Evolutionary conservation across 2,329 filamentous ascomycete species (phyloP).

Genomic region (Fusarium armeniacum): DNA sequence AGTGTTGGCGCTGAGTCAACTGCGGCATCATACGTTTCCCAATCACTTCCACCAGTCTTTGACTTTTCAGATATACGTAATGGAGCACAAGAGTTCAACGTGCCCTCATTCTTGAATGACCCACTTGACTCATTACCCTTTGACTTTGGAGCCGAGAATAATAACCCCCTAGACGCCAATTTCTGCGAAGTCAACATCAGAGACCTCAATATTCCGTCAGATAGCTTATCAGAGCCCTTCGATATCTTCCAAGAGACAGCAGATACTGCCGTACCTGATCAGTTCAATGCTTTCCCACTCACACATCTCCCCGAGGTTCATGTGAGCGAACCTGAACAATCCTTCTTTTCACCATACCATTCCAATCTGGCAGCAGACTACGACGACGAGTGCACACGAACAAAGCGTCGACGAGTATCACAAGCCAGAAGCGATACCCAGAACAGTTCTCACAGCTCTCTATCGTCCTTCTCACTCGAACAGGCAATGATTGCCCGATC

Average conservation of each 20-base stretch:
- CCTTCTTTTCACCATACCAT: background rate
- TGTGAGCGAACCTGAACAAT: background rate
- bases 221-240: background rate
- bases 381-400: conserved; percentile 11
- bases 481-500: conserved; percentile 46
- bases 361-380: background rate
- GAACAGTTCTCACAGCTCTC: conserved; percentile 25
- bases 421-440: conserved; percentile 17
- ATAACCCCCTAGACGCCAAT: background rate
- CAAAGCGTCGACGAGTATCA: conserved; percentile 11
- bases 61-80: background rate
- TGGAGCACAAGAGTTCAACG: background rate
- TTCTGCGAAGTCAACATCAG: conserved; percentile 9
- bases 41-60: conserved; percentile 10
- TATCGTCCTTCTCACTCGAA: conserved; percentile 30
- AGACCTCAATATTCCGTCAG: background rate
- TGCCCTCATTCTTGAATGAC: conserved; percentile 4
- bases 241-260: conserved; percentile 13
- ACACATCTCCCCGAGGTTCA: conserved; percentile 5
- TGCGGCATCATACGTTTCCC: conserved; percentile 2
- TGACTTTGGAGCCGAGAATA: background rate
- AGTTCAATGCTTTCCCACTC: background rate
- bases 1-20: conserved; percentile 9
- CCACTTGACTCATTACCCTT: conserved; percentile 6
- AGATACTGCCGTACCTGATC: background rate